These are phyloP conservation scores for Emergomyces africanus DNA, from an alignment of 2,329 filamentous ascomycete species.

Conservation along the genomic window DNA sequence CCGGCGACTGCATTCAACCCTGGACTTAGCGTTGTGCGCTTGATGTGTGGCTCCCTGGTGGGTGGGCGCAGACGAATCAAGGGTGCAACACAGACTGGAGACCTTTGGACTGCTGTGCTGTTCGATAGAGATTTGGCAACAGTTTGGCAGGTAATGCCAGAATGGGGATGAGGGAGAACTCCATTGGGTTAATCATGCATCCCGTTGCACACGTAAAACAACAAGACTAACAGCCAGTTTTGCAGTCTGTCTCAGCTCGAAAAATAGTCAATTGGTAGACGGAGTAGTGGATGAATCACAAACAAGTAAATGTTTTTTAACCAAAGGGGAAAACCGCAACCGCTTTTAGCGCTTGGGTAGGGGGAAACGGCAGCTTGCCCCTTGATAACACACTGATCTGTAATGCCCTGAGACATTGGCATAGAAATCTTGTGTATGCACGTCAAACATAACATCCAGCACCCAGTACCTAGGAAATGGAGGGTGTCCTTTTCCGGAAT, in stretches of 20 bases:
- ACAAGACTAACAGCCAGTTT: not conserved
- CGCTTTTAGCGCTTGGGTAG: no score
- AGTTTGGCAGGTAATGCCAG: not conserved
- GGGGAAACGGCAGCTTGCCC: no score
- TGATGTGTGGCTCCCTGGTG: not conserved
- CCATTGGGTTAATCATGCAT: not conserved
- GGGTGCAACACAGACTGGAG: not conserved
- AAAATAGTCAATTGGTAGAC: not conserved
- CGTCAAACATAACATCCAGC: no score
- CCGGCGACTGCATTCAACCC: not conserved
- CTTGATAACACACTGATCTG: no score
- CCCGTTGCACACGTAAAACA: not conserved
- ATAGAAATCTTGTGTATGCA: no score
- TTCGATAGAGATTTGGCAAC: not conserved
- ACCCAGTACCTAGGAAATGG: no score
- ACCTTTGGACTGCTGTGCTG: not conserved
- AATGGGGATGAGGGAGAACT: not conserved
- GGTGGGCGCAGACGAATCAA: not conserved
- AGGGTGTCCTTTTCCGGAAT: no score
- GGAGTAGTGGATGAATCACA: not conserved
- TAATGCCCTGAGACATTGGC: no score
- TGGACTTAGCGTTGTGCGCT: not conserved
- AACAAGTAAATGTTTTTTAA: no score
- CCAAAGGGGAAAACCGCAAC: no score
- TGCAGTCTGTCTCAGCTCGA: not conserved